Base-by-base conservation (phyloP, 331 rosid species). In the Telfairia occidentalis region DNA sequence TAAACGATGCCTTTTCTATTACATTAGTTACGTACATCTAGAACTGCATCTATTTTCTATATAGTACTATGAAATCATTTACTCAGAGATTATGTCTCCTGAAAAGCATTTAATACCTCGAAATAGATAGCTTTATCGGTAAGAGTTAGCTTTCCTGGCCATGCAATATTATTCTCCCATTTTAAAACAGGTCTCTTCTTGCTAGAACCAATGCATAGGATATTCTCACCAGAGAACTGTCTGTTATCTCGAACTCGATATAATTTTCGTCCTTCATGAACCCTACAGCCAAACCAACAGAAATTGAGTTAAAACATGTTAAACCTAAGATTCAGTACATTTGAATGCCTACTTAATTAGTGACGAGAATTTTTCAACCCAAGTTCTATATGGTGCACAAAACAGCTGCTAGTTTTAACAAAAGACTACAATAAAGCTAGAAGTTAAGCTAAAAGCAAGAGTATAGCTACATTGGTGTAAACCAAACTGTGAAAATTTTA, bases 121-220 rank as follows among this genome's bases (percentile, higher is more conserved):
- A 95, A 95, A 81, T 95, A 95, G 77, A 95, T 82, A 61, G 99
- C 96, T 84, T 79, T 91, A 78, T 90, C 90, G 9, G 99, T 90
- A 71, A 95, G 90, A 75, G 96, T 92, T 57, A 92, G 89, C 78
- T 88, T 90, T 69, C 99, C 99, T 0, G 99, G 99, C 99, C 97
- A 95, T 64, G 99, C 97, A 85, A 91, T 73, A 78, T 88, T 90
- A 43, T 90, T 90, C 87, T 90, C 96, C 99, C 99, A 95, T 85
- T 95, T 95, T 66, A 95, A 87, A 80, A 91, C 89, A 40, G 99
- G 99, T 54, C 80, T 88, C 82, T 92, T 90, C 78, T 82, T 90
- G 86, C 88, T 88, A 84, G 92, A 87, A 78, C 91, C 90, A 79
- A 90, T 77, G 78, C 97, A 95, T 77, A 91, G 79, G 77, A 95